Base-by-base conservation (phyloP, 306 rosid genomes). In the Rosa lucieae region DNA sequence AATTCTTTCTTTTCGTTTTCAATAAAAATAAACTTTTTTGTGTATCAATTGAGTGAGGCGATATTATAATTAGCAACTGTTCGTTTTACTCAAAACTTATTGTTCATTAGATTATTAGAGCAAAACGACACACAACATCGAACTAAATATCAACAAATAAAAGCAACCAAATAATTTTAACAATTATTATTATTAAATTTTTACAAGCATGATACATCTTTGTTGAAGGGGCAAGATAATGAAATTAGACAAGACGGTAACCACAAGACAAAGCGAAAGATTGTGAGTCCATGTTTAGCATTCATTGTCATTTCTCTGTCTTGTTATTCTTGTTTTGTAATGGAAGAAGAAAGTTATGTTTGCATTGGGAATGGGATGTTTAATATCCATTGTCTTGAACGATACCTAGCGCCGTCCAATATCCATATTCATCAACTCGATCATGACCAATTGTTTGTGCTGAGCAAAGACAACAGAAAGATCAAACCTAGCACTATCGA, bases 401-500 rank as follows among this genome's bases (percentile, higher is more conserved):
- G 74, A 39, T 39, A n/a, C 66, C 63, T 21, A 52, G 40, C 26
- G 18, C 67, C 43, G 51, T 21, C 18, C 67, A 21, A 26, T 37
- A 17, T 66, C 46, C 47, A 37, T 66, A 37, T 15, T 5, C 39
- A 66, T 67, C 51, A 23, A 67, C 17, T 23, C 39, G 42, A 13
- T 14, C 11, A 35, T 11, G 46, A 37, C 13, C 47, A 37, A 63
- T 29, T 63, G 68, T 77, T 66, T 14, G 21, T 49, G 44, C 62
- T 14, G 20, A 63, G 61, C 49, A 51, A 77, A 29, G 74, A 67
- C 74, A 52, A 67, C 35, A 67, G 15, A 63, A 43, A 43, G 63
- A 72, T 56, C 78, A 77, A 65, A 82, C 73, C 11, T 66, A 66
- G 21, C 46, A 66, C 23, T 37, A 37, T 17, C 44, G 40, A 8